phyloP scores from a whole-genome alignment of 2,329 filamentous ascomycete species.

The Aureobasidium sp. region DNA sequence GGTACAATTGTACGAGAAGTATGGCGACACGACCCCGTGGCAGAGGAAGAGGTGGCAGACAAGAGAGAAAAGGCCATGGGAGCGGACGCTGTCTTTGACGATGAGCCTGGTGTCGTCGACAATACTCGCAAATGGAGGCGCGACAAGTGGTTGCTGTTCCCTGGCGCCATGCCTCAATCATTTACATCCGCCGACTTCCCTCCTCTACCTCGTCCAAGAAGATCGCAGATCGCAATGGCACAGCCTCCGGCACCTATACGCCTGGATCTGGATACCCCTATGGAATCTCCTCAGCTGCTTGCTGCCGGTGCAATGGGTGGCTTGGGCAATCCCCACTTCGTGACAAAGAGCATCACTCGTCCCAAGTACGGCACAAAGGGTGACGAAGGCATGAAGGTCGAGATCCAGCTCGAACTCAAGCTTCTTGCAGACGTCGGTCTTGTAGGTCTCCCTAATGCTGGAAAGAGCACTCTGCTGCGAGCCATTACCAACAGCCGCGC shows the following conservation, averaged over 20 bases:
- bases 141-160: constrained; percentile 81
- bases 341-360: constrained; percentile 63
- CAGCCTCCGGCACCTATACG: constrained; percentile 67
- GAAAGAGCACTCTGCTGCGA: constrained; percentile 86
- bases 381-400: constrained; percentile 68
- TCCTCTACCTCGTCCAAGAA: constrained; percentile 47
- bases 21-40: constrained; percentile 66
- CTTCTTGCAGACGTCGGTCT: constrained; percentile 90
- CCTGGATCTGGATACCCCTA: constrained; percentile 56
- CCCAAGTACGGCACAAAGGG: constrained; percentile 88
- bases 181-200: constrained; percentile 55
- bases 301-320: constrained; percentile 84
- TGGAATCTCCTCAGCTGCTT: constrained; percentile 75
- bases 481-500: constrained; percentile 83
- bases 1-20: constrained; percentile 86
- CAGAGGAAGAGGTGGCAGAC: constrained; percentile 51
- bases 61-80: constrained; percentile 28
- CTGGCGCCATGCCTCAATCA: constrained; percentile 68
- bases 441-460: constrained; percentile 90
- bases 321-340: constrained; percentile 88
- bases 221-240: constrained; percentile 53
- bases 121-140: constrained; percentile 40
- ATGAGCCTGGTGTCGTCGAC: constrained; percentile 31
- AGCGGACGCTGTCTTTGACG: constrained; percentile 25
- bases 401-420: constrained; percentile 85